Base-by-base conservation (phyloP, 2,329 filamentous ascomycete genomes). In the Chrysosporium keratinophilum region DNA sequence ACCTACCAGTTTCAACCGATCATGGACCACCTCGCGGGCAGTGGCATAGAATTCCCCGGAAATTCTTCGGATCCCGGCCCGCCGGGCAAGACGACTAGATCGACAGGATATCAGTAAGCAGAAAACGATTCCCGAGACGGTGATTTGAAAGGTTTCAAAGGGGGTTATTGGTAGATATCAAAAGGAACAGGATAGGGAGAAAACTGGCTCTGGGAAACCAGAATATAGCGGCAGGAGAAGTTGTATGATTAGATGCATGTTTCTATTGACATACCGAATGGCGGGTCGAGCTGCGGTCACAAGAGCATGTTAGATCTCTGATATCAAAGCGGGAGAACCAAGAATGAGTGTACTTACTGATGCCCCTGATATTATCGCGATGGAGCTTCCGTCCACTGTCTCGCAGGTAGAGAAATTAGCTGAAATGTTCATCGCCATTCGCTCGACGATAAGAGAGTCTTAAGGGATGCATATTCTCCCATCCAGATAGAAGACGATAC, bases 31-130 rank as follows among this genome's bases (percentile, higher is more conserved):
- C 0, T 50, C 3, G 0, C 68, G 59, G 2, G 63, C 57, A 0
- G 63, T 60, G 0, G 64, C 51, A 19, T 71, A 71, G 1, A 70
- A 63, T 0, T 58, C 59, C 0, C 23, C 47, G 5, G 65, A 61
- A 0, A 71, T 70, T 0, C 68, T 51, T 0, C 59, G 44, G 0
- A 71, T 59, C 0, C 69, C 69, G 0, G 65, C 69, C 3, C 68
- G 65, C 1, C 69, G 67, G 1, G 68, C 68, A 1, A 71, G 67
- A 43, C 66, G 64, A 41, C 68, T 67, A 31, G 14, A 41, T 54
- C 2, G 50, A 55, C 57, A 46, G 34, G 12, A 19, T 28, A 52
- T 11, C 10, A 20, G 31, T n/a, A 34, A n/a, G 17, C 40, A 42
- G 5, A 23, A 12, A 2, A 5, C 5, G 28, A 14, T 7, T 12